These are phyloP conservation scores for Coemansia sp. DNA, from an alignment of 192 early-diverging fungal species.

Conservation along the genomic window DNA sequence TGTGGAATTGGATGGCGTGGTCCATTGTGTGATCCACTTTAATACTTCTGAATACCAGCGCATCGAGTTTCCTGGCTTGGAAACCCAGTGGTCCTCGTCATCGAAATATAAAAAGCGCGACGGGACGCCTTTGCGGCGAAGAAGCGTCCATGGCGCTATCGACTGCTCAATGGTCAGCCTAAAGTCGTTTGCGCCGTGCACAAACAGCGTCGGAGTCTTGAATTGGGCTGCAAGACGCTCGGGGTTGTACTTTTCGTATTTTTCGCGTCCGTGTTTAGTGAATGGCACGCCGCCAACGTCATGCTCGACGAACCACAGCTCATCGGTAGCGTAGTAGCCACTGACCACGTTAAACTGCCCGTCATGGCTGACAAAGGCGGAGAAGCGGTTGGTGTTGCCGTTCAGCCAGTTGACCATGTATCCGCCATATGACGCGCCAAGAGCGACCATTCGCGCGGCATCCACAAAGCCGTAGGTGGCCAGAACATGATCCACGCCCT, in stretches of 20 bases:
- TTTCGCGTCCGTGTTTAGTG: conserved; percentile 43
- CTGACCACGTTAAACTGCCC: conserved; percentile 66
- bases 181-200: conserved; percentile 73
- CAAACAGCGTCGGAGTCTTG: conserved; percentile 76
- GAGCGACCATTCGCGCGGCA: conserved; percentile 55
- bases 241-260: conserved; percentile 70
- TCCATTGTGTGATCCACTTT: conserved; percentile 56
- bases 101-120: conserved; percentile 73
- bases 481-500: conserved; percentile 63
- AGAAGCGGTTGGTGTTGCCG: conserved; percentile 60
- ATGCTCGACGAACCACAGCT: conserved; percentile 76
- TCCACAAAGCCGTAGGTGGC: conserved; percentile 60
- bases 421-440: conserved; percentile 82
- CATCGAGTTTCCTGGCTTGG: conserved; percentile 72
- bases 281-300: conserved; percentile 73
- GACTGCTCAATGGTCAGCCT: conserved; percentile 71
- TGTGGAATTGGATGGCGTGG: not conserved
- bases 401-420: conserved; percentile 88
- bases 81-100: conserved; percentile 73
- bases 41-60: conserved; percentile 74
- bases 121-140: conserved; percentile 70
- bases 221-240: conserved; percentile 66
- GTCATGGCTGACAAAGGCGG: conserved; percentile 69
- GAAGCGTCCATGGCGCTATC: conserved; percentile 68
- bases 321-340: conserved; percentile 72